These are phyloP conservation scores for Vaccinium vitisidaea DNA, from an alignment of 148 eudicot genomes.

Conservation along the genomic window DNA sequence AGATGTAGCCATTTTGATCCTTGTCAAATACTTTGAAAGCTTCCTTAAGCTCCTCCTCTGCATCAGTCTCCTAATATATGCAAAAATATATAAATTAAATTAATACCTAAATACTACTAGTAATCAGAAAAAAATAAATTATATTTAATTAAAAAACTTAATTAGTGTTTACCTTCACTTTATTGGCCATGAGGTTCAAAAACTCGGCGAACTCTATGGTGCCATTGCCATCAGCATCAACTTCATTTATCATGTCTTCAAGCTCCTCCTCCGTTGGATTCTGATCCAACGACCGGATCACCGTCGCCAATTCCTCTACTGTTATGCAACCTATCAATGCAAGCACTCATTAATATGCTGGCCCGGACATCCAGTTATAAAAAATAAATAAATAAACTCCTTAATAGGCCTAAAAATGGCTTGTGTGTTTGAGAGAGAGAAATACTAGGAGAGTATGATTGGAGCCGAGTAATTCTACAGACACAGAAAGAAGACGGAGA, in stretches of 20 bases:
- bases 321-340: conserved; percentile 38
- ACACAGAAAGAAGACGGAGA: no score
- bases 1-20: conserved; percentile 71
- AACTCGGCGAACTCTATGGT: conserved; percentile 56
- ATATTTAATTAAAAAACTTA: not conserved
- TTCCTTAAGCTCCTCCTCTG: conserved; percentile 71
- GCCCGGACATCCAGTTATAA: no score
- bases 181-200: conserved; percentile 44
- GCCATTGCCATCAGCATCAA: conserved; percentile 46
- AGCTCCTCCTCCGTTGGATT: conserved; percentile 59
- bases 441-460: no score
- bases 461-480: no score
- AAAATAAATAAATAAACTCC: no score
- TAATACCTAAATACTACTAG: no score
- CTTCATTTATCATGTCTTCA: conserved; percentile 42
- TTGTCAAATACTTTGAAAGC: conserved; percentile 81
- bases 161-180: conserved; percentile 32
- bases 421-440: no score
- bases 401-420: no score
- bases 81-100: no score
- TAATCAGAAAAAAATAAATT: not conserved
- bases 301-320: conserved; percentile 52
- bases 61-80: conserved; percentile 45
- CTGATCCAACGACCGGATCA: conserved; percentile 53
- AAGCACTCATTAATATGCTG: not conserved